These are phyloP conservation scores for Cladosporium sp. DNA, from an alignment of 2,329 filamentous ascomycete species.

Conservation along the genomic window DNA sequence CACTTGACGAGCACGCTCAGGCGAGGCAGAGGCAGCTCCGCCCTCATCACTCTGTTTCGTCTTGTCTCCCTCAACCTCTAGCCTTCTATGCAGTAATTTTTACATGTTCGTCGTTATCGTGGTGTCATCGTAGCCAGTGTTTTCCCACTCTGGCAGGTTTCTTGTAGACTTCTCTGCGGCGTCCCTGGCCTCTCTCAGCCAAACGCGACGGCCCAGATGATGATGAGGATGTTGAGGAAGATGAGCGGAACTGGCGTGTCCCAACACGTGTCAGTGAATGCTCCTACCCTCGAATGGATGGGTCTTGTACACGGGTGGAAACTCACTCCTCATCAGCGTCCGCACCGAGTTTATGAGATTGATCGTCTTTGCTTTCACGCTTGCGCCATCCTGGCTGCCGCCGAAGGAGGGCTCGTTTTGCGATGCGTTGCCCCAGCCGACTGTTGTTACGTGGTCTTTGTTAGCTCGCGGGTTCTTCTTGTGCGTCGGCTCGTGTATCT, in stretches of 20 bases:
- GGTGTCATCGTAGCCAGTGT: neutral
- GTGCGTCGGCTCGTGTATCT: neutral
- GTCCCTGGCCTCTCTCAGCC: conserved; percentile 20
- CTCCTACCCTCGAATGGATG: no score
- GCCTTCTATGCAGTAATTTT: neutral
- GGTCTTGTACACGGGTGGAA: no score
- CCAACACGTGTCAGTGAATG: no score
- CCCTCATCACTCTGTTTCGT: no score
- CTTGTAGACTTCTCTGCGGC: neutral
- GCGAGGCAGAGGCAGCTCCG: no score
- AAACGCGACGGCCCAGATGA: conserved; percentile 52
- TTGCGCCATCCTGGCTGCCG: conserved; percentile 66
- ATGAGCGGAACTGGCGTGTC: conserved; percentile 69
- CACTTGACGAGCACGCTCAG: no score
- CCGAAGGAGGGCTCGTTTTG: conserved; percentile 75
- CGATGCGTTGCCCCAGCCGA: conserved; percentile 64
- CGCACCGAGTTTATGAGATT: conserved; percentile 86
- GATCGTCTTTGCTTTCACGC: conserved; percentile 80
- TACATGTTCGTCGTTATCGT: neutral
- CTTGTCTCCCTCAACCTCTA: no score
- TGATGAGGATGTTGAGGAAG: conserved; percentile 75
- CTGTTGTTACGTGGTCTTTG: conserved; percentile 41
- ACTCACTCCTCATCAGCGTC: conserved; percentile 87
- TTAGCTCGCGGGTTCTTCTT: neutral
- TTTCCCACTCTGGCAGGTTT: no score